Evolutionary conservation across 192 early-diverging fungal species (phyloP), one percentile per base, ranked within the genome.

Genomic region (Coemansia furcata): DNA sequence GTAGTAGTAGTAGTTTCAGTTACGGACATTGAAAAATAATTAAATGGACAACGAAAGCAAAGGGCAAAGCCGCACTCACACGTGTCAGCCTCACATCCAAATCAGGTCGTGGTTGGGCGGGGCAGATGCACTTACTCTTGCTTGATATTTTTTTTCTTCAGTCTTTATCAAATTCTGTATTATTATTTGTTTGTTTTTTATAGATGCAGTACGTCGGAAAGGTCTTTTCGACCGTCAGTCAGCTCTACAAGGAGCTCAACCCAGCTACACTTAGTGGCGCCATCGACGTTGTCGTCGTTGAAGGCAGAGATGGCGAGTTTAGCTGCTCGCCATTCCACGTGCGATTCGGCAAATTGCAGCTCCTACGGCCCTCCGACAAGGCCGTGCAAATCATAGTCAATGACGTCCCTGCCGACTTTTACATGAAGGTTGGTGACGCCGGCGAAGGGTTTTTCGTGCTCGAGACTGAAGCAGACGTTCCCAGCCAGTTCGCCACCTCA

Each of bases 381-480:
- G 89, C 90, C 32, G 94, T 94, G 50, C 89, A 94, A 50, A 83
- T 99, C 36, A 80, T 86, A 6, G 89, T 99, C 30, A 99, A 99
- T 73, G 94, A 87, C 50, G 50, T 86, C 65, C 73, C 74, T 1
- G 85, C 89, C 12, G 87, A 91, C 62, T 86, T 94, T 62, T 86
- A 91, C 44, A 99, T 99, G 97, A 99, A 99, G 65, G 89, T 99
- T 4, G 94, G 96, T 11, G 97, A 98, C 57, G 92, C 93, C 12
- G 97, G 97, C 32, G 97, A 99, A 73, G 95, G 93, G 21, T 99
- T 99, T 73, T 99, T 99, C 81, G 95, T 99, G 5, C 85, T 98
- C 33, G 93, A 97, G 70, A 93, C 94, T 0, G 93, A 97, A 33
- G 86, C 92, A 62, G 88, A 91, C 38, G 94, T 96, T 15, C 95